Evolutionary conservation across 164 flowering plant genomes (phyloP), one percentile per base, ranked within the genome.

Genomic region (Aristolochia contorta): DNA sequence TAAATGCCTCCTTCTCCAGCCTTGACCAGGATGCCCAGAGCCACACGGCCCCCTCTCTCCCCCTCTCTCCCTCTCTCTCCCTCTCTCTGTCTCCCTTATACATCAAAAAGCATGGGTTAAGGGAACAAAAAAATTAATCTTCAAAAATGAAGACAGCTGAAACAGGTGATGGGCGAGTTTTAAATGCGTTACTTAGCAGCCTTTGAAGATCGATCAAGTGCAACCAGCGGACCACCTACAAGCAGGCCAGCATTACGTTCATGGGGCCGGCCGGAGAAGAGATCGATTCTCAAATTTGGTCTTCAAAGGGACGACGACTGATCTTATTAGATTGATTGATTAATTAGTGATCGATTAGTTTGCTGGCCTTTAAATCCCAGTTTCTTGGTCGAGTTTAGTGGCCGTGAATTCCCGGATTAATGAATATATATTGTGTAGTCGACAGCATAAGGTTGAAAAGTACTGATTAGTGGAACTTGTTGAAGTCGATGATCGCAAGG

Each of bases 171-270:
- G 48, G 21, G 57, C 37, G 41, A 24, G 47, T 33, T 24, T 3
- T 33, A 53, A 62, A 62, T 62, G 65, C 13, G 12, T 14, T 49
- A 32, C n/a, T n/a, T n/a, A n/a, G 63, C 54, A 56, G 60, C 60
- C 23, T 64, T 64, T 20, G 27, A 6, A 56, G 21, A 63, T 45
- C 52, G n/a, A n/a, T n/a, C n/a, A 63, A 55, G 45, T 63, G 54
- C 59, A 55, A 63, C 25, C 60, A 64, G 24, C 54, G 47, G 66
- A 47, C 47, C 54, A 32, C 12, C 7, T 58, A 45, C 16, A 43
- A 33, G 24, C 19, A 30, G 32, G 43, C 0, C 30, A 27, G 5
- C 0, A 56, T 30, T 20, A n/a, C 10, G 37, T 56, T 32, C 27
- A 30, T 20, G 32, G 37, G 46, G n/a, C n/a, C n/a, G n/a, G n/a